Percentiles rank a stretch among this genome's conserved stretches.
Evolutionary conservation across 768 basidiomycete genomes (phyloP).

Genomic region (Amanita rubescens): DNA sequence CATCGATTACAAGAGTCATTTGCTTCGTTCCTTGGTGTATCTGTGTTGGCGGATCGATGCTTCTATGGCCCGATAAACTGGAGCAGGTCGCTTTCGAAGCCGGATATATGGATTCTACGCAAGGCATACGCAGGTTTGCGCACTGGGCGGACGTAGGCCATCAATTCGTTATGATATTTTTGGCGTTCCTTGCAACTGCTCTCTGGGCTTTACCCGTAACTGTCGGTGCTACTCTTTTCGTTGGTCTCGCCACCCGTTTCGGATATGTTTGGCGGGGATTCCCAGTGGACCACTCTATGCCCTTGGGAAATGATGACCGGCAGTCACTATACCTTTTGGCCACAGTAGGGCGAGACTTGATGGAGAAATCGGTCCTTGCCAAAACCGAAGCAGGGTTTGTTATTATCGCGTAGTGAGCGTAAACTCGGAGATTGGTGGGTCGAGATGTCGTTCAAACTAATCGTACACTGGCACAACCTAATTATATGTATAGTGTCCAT

Average conservation of each 20-base stretch:
- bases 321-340: slow-evolving; percentile 31
- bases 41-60: slow-evolving; percentile 34
- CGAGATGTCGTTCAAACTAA: too few relatives aligned
- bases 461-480: neutral
- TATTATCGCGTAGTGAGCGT: neutral
- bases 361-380: neutral
- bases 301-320: slow-evolving; percentile 33
- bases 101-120: slow-evolving; percentile 12
- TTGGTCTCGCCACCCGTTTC: slow-evolving; percentile 21
- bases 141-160: slow-evolving; percentile 32
- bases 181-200: slow-evolving; percentile 21
- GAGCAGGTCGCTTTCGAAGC: slow-evolving; percentile 27
- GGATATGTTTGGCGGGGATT: slow-evolving; percentile 31
- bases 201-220: slow-evolving; percentile 20
- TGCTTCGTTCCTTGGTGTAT: slow-evolving; percentile 40
- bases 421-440: too few relatives aligned
- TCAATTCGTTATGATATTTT: slow-evolving; percentile 31
- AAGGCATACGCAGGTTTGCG: slow-evolving; percentile 32
- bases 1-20: slow-evolving; percentile 8
- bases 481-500: neutral
- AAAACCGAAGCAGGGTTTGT: neutral
- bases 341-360: slow-evolving; percentile 6
- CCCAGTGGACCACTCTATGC: slow-evolving; percentile 22
- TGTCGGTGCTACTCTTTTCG: slow-evolving; percentile 18
- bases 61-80: slow-evolving; percentile 30